phyloP scores from a whole-genome alignment of 2,329 filamentous ascomycete genomes.

The Alternaria brassicae region DNA sequence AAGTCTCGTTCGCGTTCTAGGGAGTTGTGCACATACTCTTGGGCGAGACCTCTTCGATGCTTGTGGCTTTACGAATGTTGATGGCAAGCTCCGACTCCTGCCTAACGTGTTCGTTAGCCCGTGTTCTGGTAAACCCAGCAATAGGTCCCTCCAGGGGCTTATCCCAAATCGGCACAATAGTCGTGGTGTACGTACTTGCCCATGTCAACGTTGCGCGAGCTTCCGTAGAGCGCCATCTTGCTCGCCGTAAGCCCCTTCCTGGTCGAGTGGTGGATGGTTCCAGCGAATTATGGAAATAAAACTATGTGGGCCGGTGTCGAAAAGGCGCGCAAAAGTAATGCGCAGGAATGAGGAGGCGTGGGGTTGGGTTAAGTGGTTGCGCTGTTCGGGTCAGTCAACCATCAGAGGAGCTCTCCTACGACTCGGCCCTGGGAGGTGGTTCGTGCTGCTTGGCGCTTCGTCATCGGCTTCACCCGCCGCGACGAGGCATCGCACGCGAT shows the following conservation, averaged over 20 bases:
- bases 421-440: conserved; percentile 27
- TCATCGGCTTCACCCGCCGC: conserved; percentile 36
- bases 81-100: conserved; percentile 70
- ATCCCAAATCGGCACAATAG: neutral
- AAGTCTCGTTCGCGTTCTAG: conserved; percentile 31
- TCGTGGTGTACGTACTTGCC: conserved; percentile 59
- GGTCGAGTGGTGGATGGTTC: conserved; percentile 16
- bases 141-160: neutral
- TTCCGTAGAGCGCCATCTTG: conserved; percentile 51
- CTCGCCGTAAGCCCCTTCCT: conserved; percentile 27
- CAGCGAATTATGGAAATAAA: conserved; percentile 9
- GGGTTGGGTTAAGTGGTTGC: conserved; percentile 9
- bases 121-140: neutral
- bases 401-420: conserved; percentile 25
- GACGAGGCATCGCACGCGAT: neutral
- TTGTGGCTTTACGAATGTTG: conserved; percentile 73
- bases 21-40: conserved; percentile 61
- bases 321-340: conserved; percentile 21
- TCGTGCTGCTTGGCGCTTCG: conserved; percentile 33
- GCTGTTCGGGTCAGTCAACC: conserved; percentile 12
- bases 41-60: conserved; percentile 70
- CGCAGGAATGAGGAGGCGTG: conserved; percentile 10
- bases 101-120: conserved; percentile 41
- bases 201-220: conserved; percentile 65
- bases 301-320: neutral